Base-by-base conservation (phyloP, 1,139 yeast species). In the Wickerhamomyces sp. region DNA sequence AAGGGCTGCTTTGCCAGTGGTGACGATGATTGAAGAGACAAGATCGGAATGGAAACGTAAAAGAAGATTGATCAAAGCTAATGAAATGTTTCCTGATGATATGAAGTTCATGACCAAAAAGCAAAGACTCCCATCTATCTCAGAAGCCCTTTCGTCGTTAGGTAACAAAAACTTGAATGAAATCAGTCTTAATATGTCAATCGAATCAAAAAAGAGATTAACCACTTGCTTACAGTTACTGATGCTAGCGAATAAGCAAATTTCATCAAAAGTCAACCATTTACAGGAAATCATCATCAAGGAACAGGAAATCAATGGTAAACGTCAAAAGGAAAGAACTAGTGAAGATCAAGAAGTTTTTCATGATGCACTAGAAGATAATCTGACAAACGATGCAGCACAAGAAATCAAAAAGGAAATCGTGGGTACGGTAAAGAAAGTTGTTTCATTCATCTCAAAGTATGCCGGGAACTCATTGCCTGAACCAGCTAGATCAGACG, bases 391-490 rank as follows among this genome's bases (percentile, higher is more conserved):
- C 5, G 23, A 18, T 18, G 23, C 23, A 5, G 23, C 23, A 18
- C 23, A 62, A 8, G 75, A 79, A 49, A 73, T 93, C 39, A 86
- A 87, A 56, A 78, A 81, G 51, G 99, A 93, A 58, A 88, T 93
- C 36, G 83, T 91, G 9, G 77, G 86, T 6, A 93, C 97, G 0
- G 91, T 93, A 27, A 87, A 89, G 63, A 91, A 90, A 62, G 89
- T 91, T 43, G 90, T 91, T 37, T 80, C 82, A 38, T 79, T 93
- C 36, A 85, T 93, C 13, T 87, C 97, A 7, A 87, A 86, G 54
- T 89, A 89, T 57, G 87, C 88, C 0, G 88, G 89, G 0, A 77
- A 73, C 48, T 78, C 88, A 4, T 63, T 84, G 36, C 86, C 90
- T 4, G 89, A 86, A 59, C 95, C 96, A 1, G 95, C 96, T 6